Evolutionary conservation across 1,284 basidiomycete genomes (phyloP), one percentile per base, ranked within the genome.

Genomic region (Ceratobasidium sp.): DNA sequence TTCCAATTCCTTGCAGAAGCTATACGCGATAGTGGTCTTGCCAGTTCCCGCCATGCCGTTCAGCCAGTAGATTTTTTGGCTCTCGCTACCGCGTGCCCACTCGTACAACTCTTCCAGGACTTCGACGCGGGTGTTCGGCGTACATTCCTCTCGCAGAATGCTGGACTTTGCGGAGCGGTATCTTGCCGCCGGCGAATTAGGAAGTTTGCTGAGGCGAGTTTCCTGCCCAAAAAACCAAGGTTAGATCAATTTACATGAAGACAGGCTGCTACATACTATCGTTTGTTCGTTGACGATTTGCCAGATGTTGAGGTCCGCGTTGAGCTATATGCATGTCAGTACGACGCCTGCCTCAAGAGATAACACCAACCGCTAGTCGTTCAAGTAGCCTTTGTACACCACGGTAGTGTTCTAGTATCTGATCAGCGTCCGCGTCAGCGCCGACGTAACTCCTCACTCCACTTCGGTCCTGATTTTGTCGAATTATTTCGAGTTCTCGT

Each of bases 51-150:
- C 62, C 62, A 65, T 42, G 20, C 62, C 62, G 40, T 65, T 70
- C 54, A 70, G 48, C 68, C 68, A 70, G 40, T 59, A 70, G 20
- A 70, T 54, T 28, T 59, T 70, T 44, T 52, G 33, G n/a, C 28
- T 42, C 20, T 33, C 26, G 20, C 5, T 17, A 15, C 46, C 54
- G 38, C n/a, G 9, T 7, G 68, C 15, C 68, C 68, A 70, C 7
- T 38, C 40, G 17, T 46, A 9, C 17, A 68, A 17, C 28, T 68
- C 7, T 10, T 38, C 20, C 26, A 68, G 26, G 48, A 52, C 28
- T 3, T 52, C 4, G 26, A 68, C 33, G 5, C 66, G 66, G 20
- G 66, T 68, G 46, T 56, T 38, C 12, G n/a, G 23, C n/a, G 50
- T 54, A 40, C 66, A 68, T 13, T 17, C 48, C 15, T 23, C 40